Conservation (phyloP, 768 basidiomycete genomes). For the Collybia nuda region DNA sequence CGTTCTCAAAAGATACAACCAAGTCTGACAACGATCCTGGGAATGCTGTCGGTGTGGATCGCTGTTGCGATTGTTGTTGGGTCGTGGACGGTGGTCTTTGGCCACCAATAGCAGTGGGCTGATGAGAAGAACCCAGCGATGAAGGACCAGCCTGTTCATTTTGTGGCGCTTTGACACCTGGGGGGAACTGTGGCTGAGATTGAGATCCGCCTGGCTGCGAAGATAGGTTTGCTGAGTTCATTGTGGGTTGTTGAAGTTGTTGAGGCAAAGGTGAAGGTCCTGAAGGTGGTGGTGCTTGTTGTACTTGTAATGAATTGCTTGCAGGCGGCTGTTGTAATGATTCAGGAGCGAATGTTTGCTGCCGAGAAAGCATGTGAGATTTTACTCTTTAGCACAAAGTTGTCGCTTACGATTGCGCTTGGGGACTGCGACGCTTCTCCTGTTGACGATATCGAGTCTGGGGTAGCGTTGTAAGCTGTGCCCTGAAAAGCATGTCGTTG, state of each 20-base stretch:
- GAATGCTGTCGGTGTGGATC: conserved; percentile 50
- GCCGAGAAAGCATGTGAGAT: conserved; percentile 5
- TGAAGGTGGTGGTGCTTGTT: conserved; percentile 26
- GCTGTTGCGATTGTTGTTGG: conserved; percentile 40
- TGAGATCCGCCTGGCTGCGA: conserved; percentile 44
- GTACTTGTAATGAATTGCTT: conserved; percentile 24
- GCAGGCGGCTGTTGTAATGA: conserved; percentile 32
- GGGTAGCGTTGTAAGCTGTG: no score
- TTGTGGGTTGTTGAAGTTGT: conserved; percentile 35
- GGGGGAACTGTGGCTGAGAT: conserved; percentile 65
- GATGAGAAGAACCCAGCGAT: conserved; percentile 21
- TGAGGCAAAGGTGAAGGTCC: conserved; percentile 43
- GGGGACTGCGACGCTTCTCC: conserved; percentile 41
- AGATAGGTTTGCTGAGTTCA: conserved; percentile 22
- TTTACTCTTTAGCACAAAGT: background rate
- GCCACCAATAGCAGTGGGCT: conserved; percentile 38
- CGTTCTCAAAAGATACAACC: conserved; percentile 91
- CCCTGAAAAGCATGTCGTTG: background rate
- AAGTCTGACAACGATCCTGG: conserved; percentile 89
- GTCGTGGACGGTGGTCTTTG: conserved; percentile 57
- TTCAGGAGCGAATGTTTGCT: conserved; percentile 39
- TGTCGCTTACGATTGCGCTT: conserved; percentile 30
- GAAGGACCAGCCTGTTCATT: conserved; percentile 37
- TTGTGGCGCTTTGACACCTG: conserved; percentile 61
- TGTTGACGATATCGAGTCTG: conserved; percentile 32